phyloP scores from a whole-genome alignment of 2,329 filamentous ascomycete genomes.

The Colletotrichum phormii region DNA sequence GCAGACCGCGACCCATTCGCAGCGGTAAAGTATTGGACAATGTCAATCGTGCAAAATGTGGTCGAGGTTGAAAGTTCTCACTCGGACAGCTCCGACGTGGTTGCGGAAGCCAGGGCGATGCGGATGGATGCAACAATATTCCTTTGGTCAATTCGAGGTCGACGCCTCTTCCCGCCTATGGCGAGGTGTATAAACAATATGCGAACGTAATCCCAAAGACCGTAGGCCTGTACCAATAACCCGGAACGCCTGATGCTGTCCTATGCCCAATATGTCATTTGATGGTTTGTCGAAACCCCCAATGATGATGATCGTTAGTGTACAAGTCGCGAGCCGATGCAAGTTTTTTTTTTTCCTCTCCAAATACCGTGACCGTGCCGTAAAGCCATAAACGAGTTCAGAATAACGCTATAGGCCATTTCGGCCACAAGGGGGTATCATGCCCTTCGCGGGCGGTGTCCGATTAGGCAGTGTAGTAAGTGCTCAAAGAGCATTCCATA shows the following conservation, averaged over 20 bases:
- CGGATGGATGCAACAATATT: constrained; percentile 1
- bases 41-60: neutral
- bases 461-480: constrained; percentile 31
- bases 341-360: constrained; percentile 35
- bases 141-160: constrained; percentile 25
- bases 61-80: neutral
- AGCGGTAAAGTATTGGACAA: neutral
- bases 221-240: constrained; percentile 8
- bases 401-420: constrained; percentile 33
- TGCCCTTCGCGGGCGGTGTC: constrained; percentile 35
- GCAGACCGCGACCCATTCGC: neutral
- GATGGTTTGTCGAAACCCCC: constrained; percentile 30
- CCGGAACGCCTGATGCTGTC: constrained; percentile 34
- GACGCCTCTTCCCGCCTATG: constrained; percentile 1
- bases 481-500: constrained; percentile 6
- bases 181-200: constrained; percentile 28
- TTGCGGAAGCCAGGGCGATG: neutral
- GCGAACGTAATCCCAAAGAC: constrained; percentile 16
- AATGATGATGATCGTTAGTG: constrained; percentile 32
- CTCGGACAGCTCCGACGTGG: neutral
- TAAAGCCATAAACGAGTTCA: constrained; percentile 32
- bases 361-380: constrained; percentile 34
- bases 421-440: constrained; percentile 36
- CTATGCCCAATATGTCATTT: constrained; percentile 32
- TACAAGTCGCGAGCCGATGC: constrained; percentile 36